Conservation (phyloP, 225 moss, liverwort and hornwort genomes). For the Marchantia paleacea region DNA sequence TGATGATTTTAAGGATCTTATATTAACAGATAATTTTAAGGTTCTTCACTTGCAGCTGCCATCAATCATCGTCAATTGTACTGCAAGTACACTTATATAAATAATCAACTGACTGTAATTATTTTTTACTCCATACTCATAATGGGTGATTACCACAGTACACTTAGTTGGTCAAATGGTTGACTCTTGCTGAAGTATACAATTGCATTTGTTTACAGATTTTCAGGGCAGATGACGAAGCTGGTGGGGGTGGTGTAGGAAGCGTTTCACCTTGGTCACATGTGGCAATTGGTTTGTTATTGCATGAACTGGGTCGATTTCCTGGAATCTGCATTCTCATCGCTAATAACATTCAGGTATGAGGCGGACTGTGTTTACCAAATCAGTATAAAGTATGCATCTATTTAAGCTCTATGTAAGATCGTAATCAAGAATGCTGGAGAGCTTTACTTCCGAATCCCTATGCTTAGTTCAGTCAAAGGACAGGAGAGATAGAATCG, state of each 20-base stretch:
- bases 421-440: background rate
- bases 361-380: background rate
- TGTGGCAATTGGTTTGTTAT: slow-evolving; percentile 57
- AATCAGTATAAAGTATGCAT: too few relatives aligned
- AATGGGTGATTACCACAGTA: too few relatives aligned
- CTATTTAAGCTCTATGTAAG: background rate
- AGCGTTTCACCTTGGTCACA: slow-evolving; percentile 60
- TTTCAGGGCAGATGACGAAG: slow-evolving; percentile 47
- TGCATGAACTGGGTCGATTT: slow-evolving; percentile 60
- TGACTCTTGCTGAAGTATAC: background rate
- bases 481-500: background rate
- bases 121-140: too few relatives aligned
- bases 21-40: too few relatives aligned
- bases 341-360: slow-evolving; percentile 58
- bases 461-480: background rate
- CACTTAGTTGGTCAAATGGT: background rate
- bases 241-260: slow-evolving; percentile 44
- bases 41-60: too few relatives aligned
- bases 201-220: slow-evolving; percentile 30
- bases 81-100: too few relatives aligned
- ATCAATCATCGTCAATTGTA: too few relatives aligned
- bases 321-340: slow-evolving; percentile 65
- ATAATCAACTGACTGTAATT: too few relatives aligned
- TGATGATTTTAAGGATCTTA: too few relatives aligned
- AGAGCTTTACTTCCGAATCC: background rate